These are phyloP conservation scores for Hanseniaspora pseudoguilliermondii DNA, from an alignment of 805 yeast genomes.

Conservation along the genomic window DNA sequence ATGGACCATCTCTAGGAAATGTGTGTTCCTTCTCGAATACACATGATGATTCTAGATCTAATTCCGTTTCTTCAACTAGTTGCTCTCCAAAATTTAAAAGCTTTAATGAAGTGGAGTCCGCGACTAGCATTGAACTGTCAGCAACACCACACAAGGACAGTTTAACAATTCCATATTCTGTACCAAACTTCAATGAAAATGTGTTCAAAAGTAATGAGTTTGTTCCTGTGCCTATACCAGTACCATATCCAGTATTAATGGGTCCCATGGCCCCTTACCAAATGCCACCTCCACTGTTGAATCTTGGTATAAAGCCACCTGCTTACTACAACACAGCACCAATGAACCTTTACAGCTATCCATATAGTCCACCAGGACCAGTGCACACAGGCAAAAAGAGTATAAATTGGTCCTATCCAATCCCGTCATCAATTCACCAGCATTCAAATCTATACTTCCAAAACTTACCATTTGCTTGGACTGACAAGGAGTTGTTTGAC, in stretches of 20 bases:
- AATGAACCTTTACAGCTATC: background rate
- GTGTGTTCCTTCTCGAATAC: background rate
- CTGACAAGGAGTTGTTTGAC: background rate
- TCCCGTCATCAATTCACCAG: conserved; percentile 5
- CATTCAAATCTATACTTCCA: conserved; percentile 8
- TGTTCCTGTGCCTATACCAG: background rate
- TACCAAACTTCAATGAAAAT: background rate
- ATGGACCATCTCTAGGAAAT: background rate
- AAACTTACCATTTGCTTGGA: conserved; percentile 5
- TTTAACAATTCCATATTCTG: background rate
- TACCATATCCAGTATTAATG: background rate
- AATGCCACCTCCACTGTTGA: background rate
- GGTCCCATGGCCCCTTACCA: background rate
- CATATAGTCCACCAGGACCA: background rate
- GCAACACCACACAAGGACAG: background rate
- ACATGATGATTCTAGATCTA: background rate
- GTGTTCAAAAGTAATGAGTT: background rate
- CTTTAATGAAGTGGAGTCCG: background rate
- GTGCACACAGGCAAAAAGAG: background rate
- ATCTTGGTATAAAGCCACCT: background rate
- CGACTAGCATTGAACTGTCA: background rate
- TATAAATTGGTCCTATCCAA: conserved; percentile 3
- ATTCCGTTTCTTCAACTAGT: background rate
- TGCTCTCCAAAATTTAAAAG: background rate
- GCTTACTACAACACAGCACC: background rate